Base-by-base conservation (phyloP, 202 grass and related monocot species). In the Cymbopogon flexuosus region DNA sequence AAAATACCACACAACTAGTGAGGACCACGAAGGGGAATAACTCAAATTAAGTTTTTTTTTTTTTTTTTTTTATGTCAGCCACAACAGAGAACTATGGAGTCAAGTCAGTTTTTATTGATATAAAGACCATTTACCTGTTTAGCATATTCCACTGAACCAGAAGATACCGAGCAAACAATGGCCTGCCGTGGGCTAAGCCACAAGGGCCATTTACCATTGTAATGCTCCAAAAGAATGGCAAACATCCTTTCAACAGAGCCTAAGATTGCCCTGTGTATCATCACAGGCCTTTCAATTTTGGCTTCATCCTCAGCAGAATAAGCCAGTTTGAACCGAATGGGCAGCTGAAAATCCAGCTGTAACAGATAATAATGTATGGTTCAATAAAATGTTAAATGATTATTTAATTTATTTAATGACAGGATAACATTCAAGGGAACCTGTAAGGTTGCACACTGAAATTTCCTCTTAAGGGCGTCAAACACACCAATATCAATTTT, bases 401-500 rank as follows among this genome's bases (percentile, higher is more conserved):
- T 33, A 6, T 30, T 70, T 31, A 22, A 75, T 6, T 21, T 62
- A 2, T 77, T 14, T 56, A 12, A 69, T 85, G 42, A 43, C 31
- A 89, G 29, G n/a, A 74, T 22, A 49, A 63, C 14, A 74, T 47
- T 36, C 41, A 69, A 74, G 59, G 11, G 70, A 84, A 98, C 96
- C 96, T 98, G 96, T 42, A 98, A 54, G 80, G 96, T 98, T 68
- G 92, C 96, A 78, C 96, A 98, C 71, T 98, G 96, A 76, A 98
- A 98, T 82, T 98, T 98, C 87, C 92, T 89, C 89, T 91, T 98
- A 24, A 98, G 87, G 61, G 96, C 92, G 83, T 98, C 96, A 86
- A 93, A 98, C 56, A 98, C 96, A 79, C 96, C 96, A 86, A 98
- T 98, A 86, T 98, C 96, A 60, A 98, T 93, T 90, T 98, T 98